Percentiles rank a stretch among this genome's conserved stretches.
phyloP scores from a whole-genome alignment of 2,329 filamentous ascomycete species.

The Parascedosporium putredinis region DNA sequence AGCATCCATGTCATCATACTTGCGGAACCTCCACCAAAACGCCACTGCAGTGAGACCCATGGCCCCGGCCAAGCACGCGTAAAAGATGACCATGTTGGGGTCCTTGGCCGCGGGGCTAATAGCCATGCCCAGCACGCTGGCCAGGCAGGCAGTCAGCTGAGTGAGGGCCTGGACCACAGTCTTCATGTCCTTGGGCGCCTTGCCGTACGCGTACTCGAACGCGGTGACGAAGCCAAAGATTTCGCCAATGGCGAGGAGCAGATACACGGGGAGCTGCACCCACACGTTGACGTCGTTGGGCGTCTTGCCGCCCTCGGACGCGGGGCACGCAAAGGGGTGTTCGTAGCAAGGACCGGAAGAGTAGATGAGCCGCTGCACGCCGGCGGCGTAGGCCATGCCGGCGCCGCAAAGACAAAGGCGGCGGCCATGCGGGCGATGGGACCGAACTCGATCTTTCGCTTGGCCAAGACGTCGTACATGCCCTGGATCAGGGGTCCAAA shows the following conservation, averaged over 20 bases:
- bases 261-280: conserved; percentile 40
- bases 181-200: conserved; percentile 67
- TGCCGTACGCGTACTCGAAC: conserved; percentile 68
- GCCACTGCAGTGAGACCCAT: neutral
- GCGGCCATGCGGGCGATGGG: conserved; percentile 67
- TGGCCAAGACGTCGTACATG: conserved; percentile 58
- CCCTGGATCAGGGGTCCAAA: conserved; percentile 51
- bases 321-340: conserved; percentile 21
- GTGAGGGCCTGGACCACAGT: conserved; percentile 55
- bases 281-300: conserved; percentile 53
- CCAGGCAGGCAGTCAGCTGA: conserved; percentile 2
- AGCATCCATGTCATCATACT: conserved; percentile 1
- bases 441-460: conserved; percentile 51
- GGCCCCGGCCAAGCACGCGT: neutral
- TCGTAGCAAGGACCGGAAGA: conserved; percentile 45
- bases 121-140: neutral
- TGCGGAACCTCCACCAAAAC: conserved; percentile 2
- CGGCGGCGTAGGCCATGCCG: conserved; percentile 47
- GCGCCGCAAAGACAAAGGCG: conserved; percentile 56
- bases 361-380: conserved; percentile 54
- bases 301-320: conserved; percentile 12
- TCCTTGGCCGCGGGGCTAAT: neutral
- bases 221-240: conserved; percentile 42
- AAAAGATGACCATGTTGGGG: conserved; percentile 2
- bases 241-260: conserved; percentile 37